Evolutionary conservation across 2,329 filamentous ascomycete genomes (phyloP).

Genomic region (Nemania diffusa): DNA sequence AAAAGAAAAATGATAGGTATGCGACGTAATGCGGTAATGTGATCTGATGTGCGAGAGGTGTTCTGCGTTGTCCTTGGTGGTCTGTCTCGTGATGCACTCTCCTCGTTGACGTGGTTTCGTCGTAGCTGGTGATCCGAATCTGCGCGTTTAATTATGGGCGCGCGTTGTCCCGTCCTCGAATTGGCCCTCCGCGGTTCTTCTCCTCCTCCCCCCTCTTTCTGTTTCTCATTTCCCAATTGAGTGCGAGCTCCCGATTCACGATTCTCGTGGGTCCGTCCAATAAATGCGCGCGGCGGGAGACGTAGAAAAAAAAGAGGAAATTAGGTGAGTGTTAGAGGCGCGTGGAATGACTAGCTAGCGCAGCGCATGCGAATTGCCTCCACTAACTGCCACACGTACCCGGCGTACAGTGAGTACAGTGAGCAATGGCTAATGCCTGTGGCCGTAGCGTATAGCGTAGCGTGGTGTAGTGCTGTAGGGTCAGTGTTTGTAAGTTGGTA

Average conservation of each 20-base stretch:
- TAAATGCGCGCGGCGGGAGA: not conserved
- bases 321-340: not conserved
- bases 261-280: not conserved
- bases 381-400: not conserved
- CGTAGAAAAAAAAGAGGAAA: not conserved
- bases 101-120: slow-evolving; percentile 25
- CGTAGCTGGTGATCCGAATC: not conserved
- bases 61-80: slow-evolving; percentile 9
- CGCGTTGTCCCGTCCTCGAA: not conserved
- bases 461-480: not conserved
- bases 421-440: not conserved
- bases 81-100: slow-evolving; percentile 13
- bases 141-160: not conserved
- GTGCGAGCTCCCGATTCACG: not conserved
- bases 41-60: not conserved
- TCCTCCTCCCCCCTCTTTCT: not conserved
- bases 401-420: not conserved
- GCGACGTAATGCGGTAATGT: slow-evolving; percentile 1
- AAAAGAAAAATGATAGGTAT: not conserved
- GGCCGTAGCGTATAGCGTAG: no score
- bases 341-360: slow-evolving; percentile 4
- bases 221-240: not conserved
- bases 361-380: not conserved
- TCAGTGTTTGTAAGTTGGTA: not conserved
- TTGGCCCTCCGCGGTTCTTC: not conserved